These are phyloP conservation scores for Gossypium raimondii DNA, from an alignment of 345 rosid genomes.

Conservation along the genomic window DNA sequence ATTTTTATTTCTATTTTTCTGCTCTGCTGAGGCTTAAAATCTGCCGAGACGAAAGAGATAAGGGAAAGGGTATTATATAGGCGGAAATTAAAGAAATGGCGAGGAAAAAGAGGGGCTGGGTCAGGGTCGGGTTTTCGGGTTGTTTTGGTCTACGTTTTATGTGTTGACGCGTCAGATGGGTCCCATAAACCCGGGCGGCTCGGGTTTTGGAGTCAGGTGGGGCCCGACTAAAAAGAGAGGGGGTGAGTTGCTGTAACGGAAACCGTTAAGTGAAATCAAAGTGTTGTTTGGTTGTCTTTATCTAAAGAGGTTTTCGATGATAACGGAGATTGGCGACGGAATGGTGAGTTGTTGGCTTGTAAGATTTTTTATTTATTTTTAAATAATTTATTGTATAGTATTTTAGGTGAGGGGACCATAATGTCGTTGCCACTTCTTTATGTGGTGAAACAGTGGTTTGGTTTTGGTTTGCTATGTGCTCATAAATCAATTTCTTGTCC, in stretches of 20 bases:
- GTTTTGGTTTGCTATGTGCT: not conserved
- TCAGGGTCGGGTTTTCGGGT: not conserved
- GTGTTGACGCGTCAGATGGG: not conserved
- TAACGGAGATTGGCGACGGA: not conserved
- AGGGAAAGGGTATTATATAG: constrained; percentile 3
- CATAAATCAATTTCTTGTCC: not conserved
- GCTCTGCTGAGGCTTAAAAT: not conserved
- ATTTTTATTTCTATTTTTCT: not conserved
- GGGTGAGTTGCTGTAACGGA: not conserved
- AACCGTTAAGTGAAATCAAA: not conserved
- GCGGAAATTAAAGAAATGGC: constrained; percentile 7
- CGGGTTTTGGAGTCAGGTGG: constrained; percentile 4
- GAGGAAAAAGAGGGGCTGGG: not conserved
- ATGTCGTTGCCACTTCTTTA: not conserved
- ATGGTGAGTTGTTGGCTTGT: constrained; percentile 3
- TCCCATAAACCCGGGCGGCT: not conserved
- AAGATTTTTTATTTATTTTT: not conserved
- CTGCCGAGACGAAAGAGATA: not conserved
- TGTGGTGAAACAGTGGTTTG: not conserved
- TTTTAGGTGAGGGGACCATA: not conserved
- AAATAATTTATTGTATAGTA: not conserved
- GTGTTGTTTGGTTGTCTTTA: not conserved
- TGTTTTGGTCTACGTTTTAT: not conserved
- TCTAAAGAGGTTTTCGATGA: not conserved
- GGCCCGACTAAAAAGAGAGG: not conserved